Evolutionary conservation across 768 basidiomycete species (phyloP).

Genomic region (Hydnomerulius pinastri): DNA sequence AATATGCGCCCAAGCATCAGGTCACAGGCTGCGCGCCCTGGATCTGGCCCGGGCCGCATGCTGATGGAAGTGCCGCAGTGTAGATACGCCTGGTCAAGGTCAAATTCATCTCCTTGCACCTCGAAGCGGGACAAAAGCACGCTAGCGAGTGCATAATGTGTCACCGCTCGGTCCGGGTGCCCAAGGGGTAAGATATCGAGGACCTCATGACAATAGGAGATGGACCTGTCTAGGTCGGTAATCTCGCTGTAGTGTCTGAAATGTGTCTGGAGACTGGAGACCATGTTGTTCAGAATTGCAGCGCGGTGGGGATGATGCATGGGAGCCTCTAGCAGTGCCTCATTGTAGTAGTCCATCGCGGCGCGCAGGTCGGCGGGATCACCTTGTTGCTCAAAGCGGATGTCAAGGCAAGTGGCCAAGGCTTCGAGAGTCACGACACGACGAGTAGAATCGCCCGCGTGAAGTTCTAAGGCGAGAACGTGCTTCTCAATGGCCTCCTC

Average conservation of each 20-base stretch:
- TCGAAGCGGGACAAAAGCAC: slow-evolving; percentile 26
- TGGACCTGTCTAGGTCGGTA: slow-evolving; percentile 27
- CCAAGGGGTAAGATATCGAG: slow-evolving; percentile 20
- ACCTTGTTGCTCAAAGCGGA: slow-evolving; percentile 23
- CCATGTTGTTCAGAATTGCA: slow-evolving; percentile 15
- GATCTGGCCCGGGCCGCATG: slow-evolving; percentile 3
- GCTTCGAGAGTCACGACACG: slow-evolving; percentile 22
- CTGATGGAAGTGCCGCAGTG: slow-evolving; percentile 16
- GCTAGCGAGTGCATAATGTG: slow-evolving; percentile 19
- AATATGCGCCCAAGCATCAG: slow-evolving; percentile 24
- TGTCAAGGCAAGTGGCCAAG: slow-evolving; percentile 23
- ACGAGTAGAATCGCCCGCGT: slow-evolving; percentile 10
- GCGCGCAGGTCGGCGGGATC: slow-evolving; percentile 26
- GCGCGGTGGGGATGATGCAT: slow-evolving; percentile 16
- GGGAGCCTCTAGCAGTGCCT: slow-evolving; percentile 24
- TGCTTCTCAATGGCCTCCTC: slow-evolving; percentile 30
- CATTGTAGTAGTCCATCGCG: slow-evolving; percentile 26
- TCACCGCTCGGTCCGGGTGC: slow-evolving; percentile 16
- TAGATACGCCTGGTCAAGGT: slow-evolving; percentile 26
- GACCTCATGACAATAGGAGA: slow-evolving; percentile 23
- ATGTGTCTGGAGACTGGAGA: slow-evolving; percentile 15
- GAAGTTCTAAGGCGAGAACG: slow-evolving; percentile 21
- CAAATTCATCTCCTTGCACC: slow-evolving; percentile 25
- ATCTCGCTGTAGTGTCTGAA: slow-evolving; percentile 17
- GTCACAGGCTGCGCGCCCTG: slow-evolving; percentile 16